Evolutionary conservation across 2,329 filamentous ascomycete genomes (phyloP).

Genomic region (Microcyclospora tardicrescens): DNA sequence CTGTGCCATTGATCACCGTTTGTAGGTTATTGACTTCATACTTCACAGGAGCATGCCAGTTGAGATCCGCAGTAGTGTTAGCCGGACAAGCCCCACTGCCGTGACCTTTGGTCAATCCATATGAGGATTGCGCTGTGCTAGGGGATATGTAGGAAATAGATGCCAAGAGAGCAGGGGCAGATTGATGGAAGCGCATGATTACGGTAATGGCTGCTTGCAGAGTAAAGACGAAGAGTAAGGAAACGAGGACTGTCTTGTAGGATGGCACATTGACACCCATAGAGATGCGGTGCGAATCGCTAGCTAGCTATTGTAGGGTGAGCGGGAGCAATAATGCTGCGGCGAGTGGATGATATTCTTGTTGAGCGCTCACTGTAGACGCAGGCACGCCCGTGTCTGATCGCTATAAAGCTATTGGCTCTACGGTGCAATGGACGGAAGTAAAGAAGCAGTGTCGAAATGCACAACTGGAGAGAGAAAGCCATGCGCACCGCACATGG

Average conservation of each 20-base stretch:
- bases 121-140: background rate
- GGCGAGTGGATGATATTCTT: too few relatives aligned
- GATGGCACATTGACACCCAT: constrained; percentile 4
- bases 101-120: background rate
- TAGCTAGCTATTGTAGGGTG: too few relatives aligned
- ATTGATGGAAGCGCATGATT: constrained; percentile 19
- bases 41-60: constrained; percentile 46
- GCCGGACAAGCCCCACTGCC: background rate
- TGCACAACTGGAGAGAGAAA: too few relatives aligned
- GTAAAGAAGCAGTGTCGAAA: too few relatives aligned
- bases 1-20: constrained; percentile 43
- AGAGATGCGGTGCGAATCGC: too few relatives aligned
- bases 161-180: constrained; percentile 11
- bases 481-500: too few relatives aligned
- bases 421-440: too few relatives aligned
- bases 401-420: too few relatives aligned
- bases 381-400: too few relatives aligned
- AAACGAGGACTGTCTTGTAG: constrained; percentile 13
- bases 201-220: constrained; percentile 13
- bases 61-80: constrained; percentile 25
- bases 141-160: constrained; percentile 1
- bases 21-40: constrained; percentile 49
- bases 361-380: too few relatives aligned
- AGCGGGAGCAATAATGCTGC: too few relatives aligned
- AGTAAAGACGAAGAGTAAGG: constrained; percentile 14